Evolutionary conservation across 352 stramenopile genomes (phyloP).

Genomic region (Pythium sp.): DNA sequence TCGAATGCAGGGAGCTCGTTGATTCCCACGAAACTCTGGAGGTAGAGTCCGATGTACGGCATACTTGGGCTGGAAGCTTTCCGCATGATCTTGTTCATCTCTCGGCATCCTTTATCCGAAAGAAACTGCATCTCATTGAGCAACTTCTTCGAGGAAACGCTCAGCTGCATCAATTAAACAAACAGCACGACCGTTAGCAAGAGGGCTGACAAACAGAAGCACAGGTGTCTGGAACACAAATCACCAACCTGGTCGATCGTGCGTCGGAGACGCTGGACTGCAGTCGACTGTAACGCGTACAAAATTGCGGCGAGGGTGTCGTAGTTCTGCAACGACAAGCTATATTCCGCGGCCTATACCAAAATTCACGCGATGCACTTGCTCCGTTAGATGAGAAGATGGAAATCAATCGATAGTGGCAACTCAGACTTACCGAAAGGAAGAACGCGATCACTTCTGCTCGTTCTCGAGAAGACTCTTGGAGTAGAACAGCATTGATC

Average conservation of each 20-base stretch:
- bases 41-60: conserved; percentile 84
- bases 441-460: conserved; percentile 80
- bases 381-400: neutral
- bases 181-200: neutral
- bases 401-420: neutral
- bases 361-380: neutral
- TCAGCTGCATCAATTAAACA: conserved; percentile 35
- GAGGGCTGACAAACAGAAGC: neutral
- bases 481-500: conserved; percentile 73
- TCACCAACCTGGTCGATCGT: conserved; percentile 70
- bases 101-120: conserved; percentile 78
- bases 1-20: conserved; percentile 79
- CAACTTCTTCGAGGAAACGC: conserved; percentile 56
- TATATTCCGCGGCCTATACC: conserved; percentile 63
- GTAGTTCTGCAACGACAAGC: conserved; percentile 73
- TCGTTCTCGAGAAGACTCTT: conserved; percentile 62
- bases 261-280: conserved; percentile 74
- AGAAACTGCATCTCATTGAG: conserved; percentile 79
- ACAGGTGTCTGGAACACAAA: neutral
- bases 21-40: conserved; percentile 80
- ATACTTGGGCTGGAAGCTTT: conserved; percentile 70
- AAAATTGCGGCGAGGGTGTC: conserved; percentile 82
- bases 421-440: conserved; percentile 41
- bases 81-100: conserved; percentile 86
- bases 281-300: conserved; percentile 84